A percentile compares a stretch with the other conserved stretches of the same genome.
phyloP scores from a whole-genome alignment of 768 basidiomycete genomes.

The Dacryopinax spathularia region DNA sequence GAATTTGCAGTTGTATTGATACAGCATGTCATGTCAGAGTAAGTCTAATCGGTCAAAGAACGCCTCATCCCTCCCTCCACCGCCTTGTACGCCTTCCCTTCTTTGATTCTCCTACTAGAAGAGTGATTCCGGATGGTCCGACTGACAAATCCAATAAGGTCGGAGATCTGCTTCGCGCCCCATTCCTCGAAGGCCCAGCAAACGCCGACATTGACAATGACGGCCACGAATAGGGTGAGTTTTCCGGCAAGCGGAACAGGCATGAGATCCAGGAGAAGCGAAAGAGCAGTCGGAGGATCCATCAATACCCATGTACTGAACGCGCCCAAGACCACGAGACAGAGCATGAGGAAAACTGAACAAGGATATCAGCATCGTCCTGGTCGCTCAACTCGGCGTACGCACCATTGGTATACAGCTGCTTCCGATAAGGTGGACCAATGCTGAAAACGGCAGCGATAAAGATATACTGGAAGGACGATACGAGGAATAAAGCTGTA shows the following conservation, averaged over 20 bases:
- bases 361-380: background rate
- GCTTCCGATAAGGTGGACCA: slow-evolving; percentile 88
- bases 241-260: slow-evolving; percentile 54
- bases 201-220: slow-evolving; percentile 50
- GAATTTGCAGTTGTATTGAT: background rate
- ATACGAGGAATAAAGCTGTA: slow-evolving; percentile 77
- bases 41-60: background rate
- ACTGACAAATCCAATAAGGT: slow-evolving; percentile 30
- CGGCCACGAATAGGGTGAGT: slow-evolving; percentile 50
- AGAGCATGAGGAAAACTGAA: slow-evolving; percentile 67
- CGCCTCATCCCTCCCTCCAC: slow-evolving; percentile 55
- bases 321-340: slow-evolving; percentile 47
- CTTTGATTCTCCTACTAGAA: slow-evolving; percentile 36
- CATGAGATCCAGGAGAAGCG: slow-evolving; percentile 60
- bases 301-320: slow-evolving; percentile 72
- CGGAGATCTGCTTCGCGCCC: slow-evolving; percentile 45
- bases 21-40: background rate
- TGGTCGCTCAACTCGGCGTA: background rate
- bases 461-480: slow-evolving; percentile 96
- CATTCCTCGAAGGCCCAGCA: slow-evolving; percentile 70
- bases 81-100: slow-evolving; percentile 71
- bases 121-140: slow-evolving; percentile 30
- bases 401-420: slow-evolving; percentile 90
- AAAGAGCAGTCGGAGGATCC: slow-evolving; percentile 45
- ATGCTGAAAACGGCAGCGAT: slow-evolving; percentile 96